Conservation (phyloP, 176 grass and related monocot genomes). For the Hsuehochloa calcarea region DNA sequence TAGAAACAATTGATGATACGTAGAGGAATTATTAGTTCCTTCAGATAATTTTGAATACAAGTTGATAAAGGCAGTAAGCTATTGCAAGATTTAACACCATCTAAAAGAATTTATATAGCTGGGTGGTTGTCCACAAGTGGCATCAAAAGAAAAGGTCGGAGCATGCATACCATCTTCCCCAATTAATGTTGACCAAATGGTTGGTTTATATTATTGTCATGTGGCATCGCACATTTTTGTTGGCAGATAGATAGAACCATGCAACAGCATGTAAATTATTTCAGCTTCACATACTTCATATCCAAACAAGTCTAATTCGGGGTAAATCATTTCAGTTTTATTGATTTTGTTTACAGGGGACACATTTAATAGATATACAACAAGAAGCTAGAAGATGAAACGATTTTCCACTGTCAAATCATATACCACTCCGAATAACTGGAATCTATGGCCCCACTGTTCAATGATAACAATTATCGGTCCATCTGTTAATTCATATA, state of each 20-base stretch:
- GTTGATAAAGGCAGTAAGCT: background rate
- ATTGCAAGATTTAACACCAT: background rate
- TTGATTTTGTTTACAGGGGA: background rate
- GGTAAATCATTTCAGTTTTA: background rate
- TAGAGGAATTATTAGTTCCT: background rate
- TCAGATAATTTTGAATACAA: background rate
- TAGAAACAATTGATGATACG: background rate
- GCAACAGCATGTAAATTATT: background rate
- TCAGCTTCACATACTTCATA: background rate
- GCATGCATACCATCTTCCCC: background rate
- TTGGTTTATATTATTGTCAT: background rate
- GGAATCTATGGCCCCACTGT: background rate
- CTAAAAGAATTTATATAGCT: background rate
- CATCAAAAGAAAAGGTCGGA: background rate
- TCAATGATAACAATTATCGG: background rate
- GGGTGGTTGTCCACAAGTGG: background rate
- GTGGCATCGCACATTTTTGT: background rate
- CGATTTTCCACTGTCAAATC: background rate
- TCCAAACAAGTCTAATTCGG: background rate
- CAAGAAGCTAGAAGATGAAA: background rate
- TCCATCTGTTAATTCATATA: background rate
- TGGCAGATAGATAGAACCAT: background rate
- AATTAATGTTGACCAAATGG: background rate
- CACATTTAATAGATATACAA: background rate
- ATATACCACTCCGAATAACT: background rate